phyloP scores from a whole-genome alignment of 345 rosid genomes.

The Crucihimalaya himalaica region DNA sequence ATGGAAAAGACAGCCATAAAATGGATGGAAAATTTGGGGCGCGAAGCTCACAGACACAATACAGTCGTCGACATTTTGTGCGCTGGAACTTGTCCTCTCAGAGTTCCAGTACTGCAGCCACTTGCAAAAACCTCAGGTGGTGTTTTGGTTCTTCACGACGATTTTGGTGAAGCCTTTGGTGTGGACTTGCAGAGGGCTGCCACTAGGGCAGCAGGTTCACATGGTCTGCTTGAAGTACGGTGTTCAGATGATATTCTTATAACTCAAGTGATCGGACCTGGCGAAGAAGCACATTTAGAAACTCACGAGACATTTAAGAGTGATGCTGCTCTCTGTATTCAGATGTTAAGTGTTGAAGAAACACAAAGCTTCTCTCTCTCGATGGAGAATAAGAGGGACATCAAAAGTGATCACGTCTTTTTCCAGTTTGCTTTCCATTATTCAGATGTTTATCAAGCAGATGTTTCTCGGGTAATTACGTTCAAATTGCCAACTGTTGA shows the following conservation, averaged over 20 bases:
- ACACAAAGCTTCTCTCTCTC: slow-evolving; percentile 87
- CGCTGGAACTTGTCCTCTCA: slow-evolving; percentile 96
- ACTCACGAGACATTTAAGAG: slow-evolving; percentile 69
- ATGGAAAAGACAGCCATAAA: slow-evolving; percentile 84
- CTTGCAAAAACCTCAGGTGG: slow-evolving; percentile 97
- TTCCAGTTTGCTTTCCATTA: slow-evolving; percentile 86
- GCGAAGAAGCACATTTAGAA: slow-evolving; percentile 88
- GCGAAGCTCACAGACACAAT: slow-evolving; percentile 68
- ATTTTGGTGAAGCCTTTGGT: slow-evolving; percentile 98
- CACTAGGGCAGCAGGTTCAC: slow-evolving; percentile 78
- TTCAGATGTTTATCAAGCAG: slow-evolving; percentile 83
- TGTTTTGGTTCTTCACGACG: slow-evolving; percentile 93
- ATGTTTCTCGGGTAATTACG: slow-evolving; percentile 83
- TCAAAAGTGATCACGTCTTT: slow-evolving; percentile 65
- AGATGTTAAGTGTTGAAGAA: slow-evolving; percentile 90
- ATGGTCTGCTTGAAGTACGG: slow-evolving; percentile 86
- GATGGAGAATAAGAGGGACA: slow-evolving; percentile 84
- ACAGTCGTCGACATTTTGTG: slow-evolving; percentile 91
- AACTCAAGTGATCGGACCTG: slow-evolving; percentile 95
- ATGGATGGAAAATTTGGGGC: slow-evolving; percentile 89
- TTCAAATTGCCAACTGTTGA: slow-evolving; percentile 80
- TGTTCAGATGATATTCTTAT: slow-evolving; percentile 92
- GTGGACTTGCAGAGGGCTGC: slow-evolving; percentile 96
- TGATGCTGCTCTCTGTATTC: slow-evolving; percentile 67
- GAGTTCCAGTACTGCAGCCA: slow-evolving; percentile 88